Conservation (phyloP, 2,329 filamentous ascomycete species). For the Colletotrichum ledebouriae region DNA sequence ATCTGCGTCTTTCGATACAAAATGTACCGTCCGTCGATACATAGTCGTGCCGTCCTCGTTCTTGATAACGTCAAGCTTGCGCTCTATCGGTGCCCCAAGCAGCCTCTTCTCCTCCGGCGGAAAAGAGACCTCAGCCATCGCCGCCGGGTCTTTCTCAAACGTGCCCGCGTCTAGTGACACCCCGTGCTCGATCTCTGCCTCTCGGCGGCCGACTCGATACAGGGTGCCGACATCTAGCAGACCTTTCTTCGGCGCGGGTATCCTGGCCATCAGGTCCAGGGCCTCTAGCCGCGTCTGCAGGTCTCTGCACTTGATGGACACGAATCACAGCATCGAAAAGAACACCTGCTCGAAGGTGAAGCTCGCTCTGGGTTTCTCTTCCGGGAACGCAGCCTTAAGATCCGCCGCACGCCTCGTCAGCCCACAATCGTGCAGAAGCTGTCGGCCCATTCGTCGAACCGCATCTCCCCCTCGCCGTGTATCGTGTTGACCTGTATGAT, state of each 20-base stretch:
- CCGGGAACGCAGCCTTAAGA: slow-evolving; percentile 9
- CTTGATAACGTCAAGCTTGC: slow-evolving; percentile 16
- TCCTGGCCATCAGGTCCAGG: slow-evolving; percentile 47
- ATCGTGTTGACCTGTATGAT: slow-evolving; percentile 53
- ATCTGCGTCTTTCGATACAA: background rate
- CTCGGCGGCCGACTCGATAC: slow-evolving; percentile 26
- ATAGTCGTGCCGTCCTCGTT: background rate
- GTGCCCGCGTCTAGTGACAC: slow-evolving; percentile 31
- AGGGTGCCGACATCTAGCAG: slow-evolving; percentile 26
- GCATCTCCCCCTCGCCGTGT: slow-evolving; percentile 48
- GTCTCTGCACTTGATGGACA: slow-evolving; percentile 29
- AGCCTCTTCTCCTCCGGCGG: slow-evolving; percentile 28
- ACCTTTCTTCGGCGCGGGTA: slow-evolving; percentile 45
- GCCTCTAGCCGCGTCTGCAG: slow-evolving; percentile 56
- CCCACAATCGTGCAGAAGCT: slow-evolving; percentile 54
- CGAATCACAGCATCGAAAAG: slow-evolving; percentile 23
- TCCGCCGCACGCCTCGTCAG: slow-evolving; percentile 45
- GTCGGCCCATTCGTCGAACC: slow-evolving; percentile 52
- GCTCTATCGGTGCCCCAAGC: slow-evolving; percentile 25
- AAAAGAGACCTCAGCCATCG: slow-evolving; percentile 12
- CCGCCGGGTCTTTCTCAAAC: slow-evolving; percentile 19
- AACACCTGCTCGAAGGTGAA: slow-evolving; percentile 33
- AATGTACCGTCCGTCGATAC: slow-evolving; percentile 33
- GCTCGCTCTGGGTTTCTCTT: slow-evolving; percentile 44
- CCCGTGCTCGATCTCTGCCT: slow-evolving; percentile 37